Evolutionary conservation across 2,329 filamentous ascomycete species (phyloP).

Genomic region (Thermoascus crustaceus): DNA sequence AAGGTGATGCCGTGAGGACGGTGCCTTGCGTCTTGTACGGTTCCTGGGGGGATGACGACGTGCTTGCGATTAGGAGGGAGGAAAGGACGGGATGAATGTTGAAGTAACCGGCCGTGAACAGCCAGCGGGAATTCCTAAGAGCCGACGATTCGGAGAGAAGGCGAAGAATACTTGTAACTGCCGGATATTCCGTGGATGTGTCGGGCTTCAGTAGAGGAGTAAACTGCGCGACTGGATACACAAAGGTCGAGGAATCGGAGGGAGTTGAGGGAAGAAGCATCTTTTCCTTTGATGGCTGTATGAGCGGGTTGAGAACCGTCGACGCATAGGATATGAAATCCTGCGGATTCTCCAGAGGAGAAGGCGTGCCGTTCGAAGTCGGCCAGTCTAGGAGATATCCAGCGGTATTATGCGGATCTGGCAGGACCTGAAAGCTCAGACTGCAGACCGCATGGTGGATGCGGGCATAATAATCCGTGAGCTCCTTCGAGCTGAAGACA

Average conservation of each 20-base stretch:
- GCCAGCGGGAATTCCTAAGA: constrained; percentile 71
- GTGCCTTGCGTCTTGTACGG: constrained; percentile 51
- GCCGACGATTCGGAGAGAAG: constrained; percentile 53
- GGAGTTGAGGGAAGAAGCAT: constrained; percentile 19
- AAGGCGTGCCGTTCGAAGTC: constrained; percentile 60
- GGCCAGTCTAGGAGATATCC: constrained; percentile 65
- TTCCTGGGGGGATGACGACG: constrained; percentile 29
- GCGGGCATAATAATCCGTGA: constrained; percentile 73
- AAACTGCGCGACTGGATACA: constrained; percentile 83
- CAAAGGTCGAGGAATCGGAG: constrained; percentile 57
- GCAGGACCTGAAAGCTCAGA: constrained; percentile 72
- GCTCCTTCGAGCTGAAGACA: constrained; percentile 67
- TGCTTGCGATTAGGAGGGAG: constrained; percentile 66
- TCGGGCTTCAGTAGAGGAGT: constrained; percentile 74
- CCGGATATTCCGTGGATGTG: constrained; percentile 80
- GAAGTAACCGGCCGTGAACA: constrained; percentile 96
- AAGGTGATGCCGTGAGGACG: constrained; percentile 84
- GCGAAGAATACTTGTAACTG: constrained; percentile 65
- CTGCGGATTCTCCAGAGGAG: constrained; percentile 62
- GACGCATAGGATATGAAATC: constrained; percentile 64
- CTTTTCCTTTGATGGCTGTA: constrained; percentile 44
- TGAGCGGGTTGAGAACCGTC: constrained; percentile 55
- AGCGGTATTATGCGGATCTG: constrained; percentile 36
- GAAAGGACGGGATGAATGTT: constrained; percentile 86
- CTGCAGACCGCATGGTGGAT: constrained; percentile 71